Conservation (phyloP, 768 basidiomycete genomes). For the Podaxis rugospora region DNA sequence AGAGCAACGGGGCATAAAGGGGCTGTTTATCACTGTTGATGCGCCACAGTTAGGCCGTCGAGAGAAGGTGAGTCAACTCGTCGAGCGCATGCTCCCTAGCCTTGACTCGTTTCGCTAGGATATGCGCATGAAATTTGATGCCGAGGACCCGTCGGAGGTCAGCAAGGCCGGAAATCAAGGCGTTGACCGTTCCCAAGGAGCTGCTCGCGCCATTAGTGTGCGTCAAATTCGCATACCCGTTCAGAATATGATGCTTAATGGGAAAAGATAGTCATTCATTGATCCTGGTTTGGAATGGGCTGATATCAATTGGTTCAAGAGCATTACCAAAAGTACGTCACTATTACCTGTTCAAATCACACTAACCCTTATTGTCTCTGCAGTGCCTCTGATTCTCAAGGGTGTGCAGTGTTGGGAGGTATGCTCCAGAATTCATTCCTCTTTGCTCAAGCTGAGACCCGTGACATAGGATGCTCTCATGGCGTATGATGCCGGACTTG, state of each 20-base stretch:
- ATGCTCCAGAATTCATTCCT: constrained; percentile 11
- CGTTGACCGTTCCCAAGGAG: constrained; percentile 85
- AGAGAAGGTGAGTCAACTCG: constrained; percentile 53
- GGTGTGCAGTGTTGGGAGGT: constrained; percentile 87
- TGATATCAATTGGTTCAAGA: constrained; percentile 79
- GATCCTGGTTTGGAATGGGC: constrained; percentile 88
- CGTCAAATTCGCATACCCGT: constrained; percentile 5
- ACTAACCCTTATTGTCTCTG: neutral
- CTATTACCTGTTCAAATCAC: constrained; percentile 28
- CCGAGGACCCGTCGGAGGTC: constrained; percentile 60
- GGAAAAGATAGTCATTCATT: constrained; percentile 76
- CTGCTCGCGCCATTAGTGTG: constrained; percentile 90
- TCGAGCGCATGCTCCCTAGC: neutral
- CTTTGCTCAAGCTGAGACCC: neutral
- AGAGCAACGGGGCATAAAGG: constrained; percentile 86
- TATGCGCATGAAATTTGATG: constrained; percentile 95
- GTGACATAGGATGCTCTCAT: constrained; percentile 64
- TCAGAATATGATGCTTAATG: neutral
- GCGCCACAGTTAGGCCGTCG: constrained; percentile 93
- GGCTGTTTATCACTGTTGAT: constrained; percentile 95
- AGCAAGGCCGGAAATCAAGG: constrained; percentile 45
- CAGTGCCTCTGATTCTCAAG: constrained; percentile 89
- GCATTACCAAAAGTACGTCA: constrained; percentile 62
- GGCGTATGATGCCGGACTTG: constrained; percentile 73
- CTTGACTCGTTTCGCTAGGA: constrained; percentile 38